phyloP scores from a whole-genome alignment of 306 rosid species.

The Prunus mume region DNA sequence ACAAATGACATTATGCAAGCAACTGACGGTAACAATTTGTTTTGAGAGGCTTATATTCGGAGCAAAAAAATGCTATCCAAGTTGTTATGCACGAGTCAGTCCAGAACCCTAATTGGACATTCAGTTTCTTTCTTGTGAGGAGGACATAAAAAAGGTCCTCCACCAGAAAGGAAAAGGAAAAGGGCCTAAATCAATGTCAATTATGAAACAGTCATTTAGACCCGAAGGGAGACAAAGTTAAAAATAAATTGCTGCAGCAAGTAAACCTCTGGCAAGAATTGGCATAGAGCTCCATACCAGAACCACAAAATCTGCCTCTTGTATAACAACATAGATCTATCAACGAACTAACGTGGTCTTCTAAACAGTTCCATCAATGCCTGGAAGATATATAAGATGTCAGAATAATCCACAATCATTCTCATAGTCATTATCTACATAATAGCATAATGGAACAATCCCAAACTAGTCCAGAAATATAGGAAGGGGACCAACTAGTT shows the following conservation, averaged over 20 bases:
- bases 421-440: not conserved
- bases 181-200: constrained; percentile 34
- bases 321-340: constrained; percentile 27
- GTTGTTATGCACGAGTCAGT: constrained; percentile 18
- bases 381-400: constrained; percentile 24
- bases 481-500: not conserved
- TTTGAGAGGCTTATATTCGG: not conserved
- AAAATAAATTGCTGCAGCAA: constrained; percentile 11
- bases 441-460: not conserved
- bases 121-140: constrained; percentile 24
- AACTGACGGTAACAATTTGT: not conserved
- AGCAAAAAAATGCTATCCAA: constrained; percentile 6
- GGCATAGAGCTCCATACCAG: constrained; percentile 15
- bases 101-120: constrained; percentile 19
- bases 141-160: constrained; percentile 24
- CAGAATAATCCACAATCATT: not conserved
- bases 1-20: not conserved
- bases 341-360: constrained; percentile 26
- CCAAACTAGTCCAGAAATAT: not conserved
- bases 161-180: constrained; percentile 15
- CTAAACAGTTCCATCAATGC: constrained; percentile 30
- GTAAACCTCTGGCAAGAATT: constrained; percentile 26
- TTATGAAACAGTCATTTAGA: constrained; percentile 30
- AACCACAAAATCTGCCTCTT: constrained; percentile 26
- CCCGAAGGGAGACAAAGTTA: constrained; percentile 15